phyloP scores from a whole-genome alignment of 2,329 filamentous ascomycete genomes.

The Fusarium odoratissimum region DNA sequence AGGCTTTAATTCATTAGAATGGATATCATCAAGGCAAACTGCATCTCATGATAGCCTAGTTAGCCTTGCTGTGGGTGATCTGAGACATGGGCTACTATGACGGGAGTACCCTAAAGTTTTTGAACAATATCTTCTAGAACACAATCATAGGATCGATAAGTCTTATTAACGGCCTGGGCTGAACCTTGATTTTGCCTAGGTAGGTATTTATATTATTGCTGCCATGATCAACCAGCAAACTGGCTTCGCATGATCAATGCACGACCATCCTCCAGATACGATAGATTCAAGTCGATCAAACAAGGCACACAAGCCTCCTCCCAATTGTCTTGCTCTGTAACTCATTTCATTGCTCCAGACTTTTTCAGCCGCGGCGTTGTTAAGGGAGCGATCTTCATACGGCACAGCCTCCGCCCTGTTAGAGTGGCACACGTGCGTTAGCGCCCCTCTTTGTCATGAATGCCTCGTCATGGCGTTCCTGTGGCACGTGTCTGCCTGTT shows the following conservation, averaged over 20 bases:
- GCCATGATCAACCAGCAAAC: background rate
- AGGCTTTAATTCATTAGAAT: background rate
- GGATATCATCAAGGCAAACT: background rate
- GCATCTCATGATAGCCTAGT: background rate
- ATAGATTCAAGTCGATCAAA: background rate
- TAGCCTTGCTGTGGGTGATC: background rate
- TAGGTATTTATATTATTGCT: background rate
- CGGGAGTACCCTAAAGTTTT: background rate
- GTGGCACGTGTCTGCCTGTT: conserved; percentile 14
- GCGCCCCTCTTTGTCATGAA: conserved; percentile 2
- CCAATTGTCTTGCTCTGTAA: background rate
- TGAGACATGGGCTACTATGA: background rate
- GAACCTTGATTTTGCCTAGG: background rate
- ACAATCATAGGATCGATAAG: background rate
- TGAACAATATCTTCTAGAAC: conserved; percentile 1
- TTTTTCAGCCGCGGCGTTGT: background rate
- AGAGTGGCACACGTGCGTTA: conserved; percentile 14
- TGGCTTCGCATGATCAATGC: background rate
- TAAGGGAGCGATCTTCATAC: background rate
- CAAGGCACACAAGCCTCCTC: background rate
- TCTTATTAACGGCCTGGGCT: background rate
- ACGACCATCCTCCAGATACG: background rate
- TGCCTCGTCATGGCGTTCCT: conserved; percentile 12
- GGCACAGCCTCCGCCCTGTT: conserved; percentile 30
- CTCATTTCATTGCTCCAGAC: background rate